A percentile compares a stretch with the other conserved stretches of the same genome.
These are phyloP conservation scores for Ramaria sp. DNA, from an alignment of 768 basidiomycete genomes.

Conservation along the genomic window DNA sequence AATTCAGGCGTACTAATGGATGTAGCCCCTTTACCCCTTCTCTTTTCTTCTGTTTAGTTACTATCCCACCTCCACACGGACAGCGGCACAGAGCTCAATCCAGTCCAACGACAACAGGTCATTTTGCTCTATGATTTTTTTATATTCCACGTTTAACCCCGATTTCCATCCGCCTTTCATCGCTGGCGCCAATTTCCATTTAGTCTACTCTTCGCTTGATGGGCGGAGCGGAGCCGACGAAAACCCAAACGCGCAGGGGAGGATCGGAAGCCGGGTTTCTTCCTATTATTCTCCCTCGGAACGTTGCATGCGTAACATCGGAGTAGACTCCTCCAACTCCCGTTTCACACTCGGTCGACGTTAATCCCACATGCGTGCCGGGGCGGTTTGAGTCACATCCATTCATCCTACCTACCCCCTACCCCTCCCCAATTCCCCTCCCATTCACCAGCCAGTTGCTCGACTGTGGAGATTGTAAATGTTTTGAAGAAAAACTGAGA, in stretches of 20 bases:
- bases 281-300: not conserved
- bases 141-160: not conserved
- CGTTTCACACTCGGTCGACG: not conserved
- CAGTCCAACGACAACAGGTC: slow-evolving; percentile 1
- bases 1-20: slow-evolving; percentile 54
- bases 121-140: slow-evolving; percentile 1
- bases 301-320: slow-evolving; percentile 3
- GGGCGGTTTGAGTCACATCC: not conserved
- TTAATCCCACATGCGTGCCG: not conserved
- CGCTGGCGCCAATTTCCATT: not conserved
- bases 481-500: slow-evolving; percentile 1
- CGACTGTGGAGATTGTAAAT: not conserved
- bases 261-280: not conserved
- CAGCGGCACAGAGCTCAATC: not conserved
- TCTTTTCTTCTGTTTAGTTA: not conserved
- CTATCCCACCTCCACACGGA: not conserved
- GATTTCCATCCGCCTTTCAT: not conserved
- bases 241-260: slow-evolving; percentile 1
- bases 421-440: too few relatives aligned
- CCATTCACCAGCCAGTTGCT: not conserved
- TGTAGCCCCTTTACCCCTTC: not conserved
- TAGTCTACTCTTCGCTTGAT: not conserved
- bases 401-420: not conserved
- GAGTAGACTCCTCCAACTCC: not conserved
- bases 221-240: not conserved